These are phyloP conservation scores for Brettanomyces anomalus DNA, from an alignment of 805 yeast species.

Conservation along the genomic window DNA sequence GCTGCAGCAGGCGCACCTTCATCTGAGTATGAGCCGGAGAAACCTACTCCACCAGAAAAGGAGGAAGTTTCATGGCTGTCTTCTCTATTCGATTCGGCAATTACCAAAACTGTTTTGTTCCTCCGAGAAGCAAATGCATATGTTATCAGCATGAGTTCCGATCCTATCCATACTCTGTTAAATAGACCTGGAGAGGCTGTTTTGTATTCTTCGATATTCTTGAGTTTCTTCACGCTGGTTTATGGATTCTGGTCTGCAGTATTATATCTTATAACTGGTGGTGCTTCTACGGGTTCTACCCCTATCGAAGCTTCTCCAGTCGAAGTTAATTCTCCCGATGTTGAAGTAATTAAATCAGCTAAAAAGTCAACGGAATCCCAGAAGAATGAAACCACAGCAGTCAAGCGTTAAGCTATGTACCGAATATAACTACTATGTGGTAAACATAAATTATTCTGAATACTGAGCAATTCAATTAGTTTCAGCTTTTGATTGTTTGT, in stretches of 20 bases:
- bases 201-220: slow-evolving; percentile 34
- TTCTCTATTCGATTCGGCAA: slow-evolving; percentile 8
- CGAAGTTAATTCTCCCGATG: not conserved
- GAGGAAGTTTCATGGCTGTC: slow-evolving; percentile 11
- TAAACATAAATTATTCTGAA: no score
- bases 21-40: slow-evolving; percentile 30
- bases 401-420: not conserved
- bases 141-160: slow-evolving; percentile 30
- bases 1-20: slow-evolving; percentile 34
- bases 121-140: slow-evolving; percentile 13
- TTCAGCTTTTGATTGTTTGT: no score
- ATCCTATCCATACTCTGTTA: slow-evolving; percentile 37
- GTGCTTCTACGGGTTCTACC: not conserved
- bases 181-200: slow-evolving; percentile 43
- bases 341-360: slow-evolving; percentile 11
- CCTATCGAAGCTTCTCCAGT: slow-evolving; percentile 3
- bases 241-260: slow-evolving; percentile 34
- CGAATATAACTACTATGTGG: no score
- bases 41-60: slow-evolving; percentile 18
- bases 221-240: slow-evolving; percentile 30
- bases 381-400: slow-evolving; percentile 20
- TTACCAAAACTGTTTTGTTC: slow-evolving; percentile 17
- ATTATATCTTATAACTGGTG: slow-evolving; percentile 2
- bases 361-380: slow-evolving; percentile 17
- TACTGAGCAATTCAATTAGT: no score